These are phyloP conservation scores for Gynandropsis gynandra DNA, from an alignment of 345 rosid genomes.

Conservation along the genomic window DNA sequence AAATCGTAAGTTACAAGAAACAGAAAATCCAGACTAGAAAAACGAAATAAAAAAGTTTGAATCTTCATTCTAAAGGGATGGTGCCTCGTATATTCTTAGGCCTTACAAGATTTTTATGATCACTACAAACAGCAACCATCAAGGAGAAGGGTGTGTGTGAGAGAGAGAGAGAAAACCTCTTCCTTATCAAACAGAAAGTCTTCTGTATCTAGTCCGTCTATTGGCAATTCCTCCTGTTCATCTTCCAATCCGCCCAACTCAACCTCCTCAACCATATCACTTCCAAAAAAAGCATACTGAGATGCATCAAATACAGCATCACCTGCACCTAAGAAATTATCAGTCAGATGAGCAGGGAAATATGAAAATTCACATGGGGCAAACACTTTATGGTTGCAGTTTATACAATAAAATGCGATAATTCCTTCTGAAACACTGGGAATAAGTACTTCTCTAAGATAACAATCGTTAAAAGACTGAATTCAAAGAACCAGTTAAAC, in stretches of 20 bases:
- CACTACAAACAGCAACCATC: too few relatives aligned
- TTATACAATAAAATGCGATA: neutral
- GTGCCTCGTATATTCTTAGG: too few relatives aligned
- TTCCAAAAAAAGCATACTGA: conserved; percentile 94
- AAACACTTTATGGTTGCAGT: neutral
- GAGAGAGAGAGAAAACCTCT: conserved; percentile 40
- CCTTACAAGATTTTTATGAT: too few relatives aligned
- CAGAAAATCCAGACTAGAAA: neutral
- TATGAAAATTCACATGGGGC: neutral
- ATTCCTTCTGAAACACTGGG: neutral
- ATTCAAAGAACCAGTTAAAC: too few relatives aligned
- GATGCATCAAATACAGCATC: conserved; percentile 81
- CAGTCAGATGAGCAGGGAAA: neutral
- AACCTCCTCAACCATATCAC: conserved; percentile 80
- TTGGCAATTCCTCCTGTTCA: conserved; percentile 47
- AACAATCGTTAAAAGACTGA: too few relatives aligned
- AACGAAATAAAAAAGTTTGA: neutral
- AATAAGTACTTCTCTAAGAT: too few relatives aligned
- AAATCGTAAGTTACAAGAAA: conserved; percentile 2
- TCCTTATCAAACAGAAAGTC: conserved; percentile 59
- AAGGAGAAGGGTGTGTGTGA: neutral
- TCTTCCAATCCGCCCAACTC: conserved; percentile 97
- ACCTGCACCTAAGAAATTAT: conserved; percentile 30
- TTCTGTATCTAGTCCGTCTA: conserved; percentile 53
- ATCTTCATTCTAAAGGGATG: neutral